phyloP scores from a whole-genome alignment of 2,329 filamentous ascomycete species.

The Alternaria conjuncta region DNA sequence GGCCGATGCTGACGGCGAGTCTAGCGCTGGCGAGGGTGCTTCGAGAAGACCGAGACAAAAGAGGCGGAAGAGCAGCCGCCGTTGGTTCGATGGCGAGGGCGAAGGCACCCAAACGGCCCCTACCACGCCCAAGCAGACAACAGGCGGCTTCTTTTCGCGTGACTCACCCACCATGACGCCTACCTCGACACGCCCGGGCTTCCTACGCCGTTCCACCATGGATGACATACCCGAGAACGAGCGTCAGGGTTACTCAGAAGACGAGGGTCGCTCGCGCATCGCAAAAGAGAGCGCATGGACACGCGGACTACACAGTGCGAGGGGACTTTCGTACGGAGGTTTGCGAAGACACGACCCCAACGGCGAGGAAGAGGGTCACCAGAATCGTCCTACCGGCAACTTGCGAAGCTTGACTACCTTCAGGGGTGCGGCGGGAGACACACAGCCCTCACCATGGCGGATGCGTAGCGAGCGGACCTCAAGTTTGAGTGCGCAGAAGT shows the following conservation, averaged over 20 bases:
- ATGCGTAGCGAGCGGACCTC: constrained; percentile 55
- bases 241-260: constrained; percentile 57
- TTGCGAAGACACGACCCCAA: constrained; percentile 44
- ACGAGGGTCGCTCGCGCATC: constrained; percentile 58
- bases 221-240: constrained; percentile 55
- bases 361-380: constrained; percentile 41
- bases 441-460: constrained; percentile 52
- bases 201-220: constrained; percentile 60
- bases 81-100: constrained; percentile 57
- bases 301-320: constrained; percentile 54
- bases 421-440: constrained; percentile 45
- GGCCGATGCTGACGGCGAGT: constrained; percentile 79
- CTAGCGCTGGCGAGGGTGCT: constrained; percentile 76
- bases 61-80: constrained; percentile 69
- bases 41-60: constrained; percentile 49
- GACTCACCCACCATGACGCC: constrained; percentile 47
- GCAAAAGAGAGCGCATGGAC: constrained; percentile 55
- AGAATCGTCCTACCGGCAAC: constrained; percentile 49
- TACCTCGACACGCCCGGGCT: constrained; percentile 51
- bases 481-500: constrained; percentile 72
- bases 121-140: constrained; percentile 66
- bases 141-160: constrained; percentile 58
- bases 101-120: constrained; percentile 68
- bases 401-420: constrained; percentile 57
- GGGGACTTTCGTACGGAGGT: constrained; percentile 55